Evolutionary conservation across 2,329 filamentous ascomycete genomes (phyloP), one percentile per base, ranked within the genome.

Genomic region (Aspergillus novofumigatus): DNA sequence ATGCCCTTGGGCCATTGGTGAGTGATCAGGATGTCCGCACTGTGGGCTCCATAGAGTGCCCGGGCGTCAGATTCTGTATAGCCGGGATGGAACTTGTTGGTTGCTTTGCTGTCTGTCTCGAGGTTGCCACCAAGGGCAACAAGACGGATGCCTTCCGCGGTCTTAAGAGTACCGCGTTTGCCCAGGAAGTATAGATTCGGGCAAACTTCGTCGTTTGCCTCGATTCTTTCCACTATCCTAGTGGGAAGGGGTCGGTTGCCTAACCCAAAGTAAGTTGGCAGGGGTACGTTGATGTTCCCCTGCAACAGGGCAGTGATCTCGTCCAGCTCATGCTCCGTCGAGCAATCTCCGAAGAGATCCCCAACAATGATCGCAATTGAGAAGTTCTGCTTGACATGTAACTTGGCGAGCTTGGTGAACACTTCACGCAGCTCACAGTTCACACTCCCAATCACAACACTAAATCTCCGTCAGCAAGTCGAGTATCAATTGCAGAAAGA

Each of bases 241-340:
- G 80, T 74, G 0, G 94, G 94, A 5, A 99, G 80, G n/a, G 87
- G 77, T 49, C 81, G 81, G 41, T 80, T 86, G 64, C 90, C 92
- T 59, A 96, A 81, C 2, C 90, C 91, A 72, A 97, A 99, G 77
- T 99, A 99, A 8, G 89, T 95, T 1, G 92, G 87, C 0, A 97
- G 78, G 3, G 92, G 87, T 4, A 97, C 80, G 23, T 80, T 70
- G 53, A 96, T 86, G 10, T 83, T 80, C n/a, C 91, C 91, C 26
- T 83, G 76, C 0, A 97, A 75, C 3, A 99, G 81, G 9, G 83
- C 81, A 10, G 80, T 76, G 4, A 94, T 75, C 11, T 84, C 80
- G 44, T 86, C 80, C 53, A 89, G 82, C 49, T 86, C 80, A 1
- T 69, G 69, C 32, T 74, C 72, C 48, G 69, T 66, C 4, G 72